Conservation (phyloP, 805 yeast species). For the Komagataella populi region DNA sequence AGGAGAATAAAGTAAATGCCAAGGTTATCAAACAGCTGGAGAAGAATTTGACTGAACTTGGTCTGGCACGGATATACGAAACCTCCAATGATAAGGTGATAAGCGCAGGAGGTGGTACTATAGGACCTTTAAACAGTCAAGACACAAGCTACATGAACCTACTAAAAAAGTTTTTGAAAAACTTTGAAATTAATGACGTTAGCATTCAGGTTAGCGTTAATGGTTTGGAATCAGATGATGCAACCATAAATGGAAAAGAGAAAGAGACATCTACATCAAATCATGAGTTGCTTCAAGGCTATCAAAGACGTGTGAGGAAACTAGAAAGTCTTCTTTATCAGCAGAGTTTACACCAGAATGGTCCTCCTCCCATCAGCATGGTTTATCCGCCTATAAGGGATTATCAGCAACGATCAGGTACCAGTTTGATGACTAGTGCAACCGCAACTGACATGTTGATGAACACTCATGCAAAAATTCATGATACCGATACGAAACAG, state of each 20-base stretch:
- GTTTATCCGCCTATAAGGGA: background rate
- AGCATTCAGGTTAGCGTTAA: conserved; percentile 7
- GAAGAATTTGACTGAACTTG: conserved; percentile 22
- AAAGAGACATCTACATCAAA: conserved; percentile 5
- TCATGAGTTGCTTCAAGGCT: conserved; percentile 38
- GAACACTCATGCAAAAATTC: background rate
- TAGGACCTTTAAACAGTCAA: conserved; percentile 16
- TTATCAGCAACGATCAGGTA: background rate
- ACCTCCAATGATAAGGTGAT: background rate
- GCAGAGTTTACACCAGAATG: conserved; percentile 38
- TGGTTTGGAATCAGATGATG: conserved; percentile 10
- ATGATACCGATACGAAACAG: background rate
- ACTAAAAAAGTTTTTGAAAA: conserved; percentile 29
- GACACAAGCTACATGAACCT: conserved; percentile 22
- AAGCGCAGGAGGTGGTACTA: conserved; percentile 9
- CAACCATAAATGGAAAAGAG: conserved; percentile 7
- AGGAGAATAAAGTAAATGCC: conserved; percentile 13
- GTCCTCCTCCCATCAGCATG: background rate
- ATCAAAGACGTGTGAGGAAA: conserved; percentile 59
- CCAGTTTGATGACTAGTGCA: conserved; percentile 7
- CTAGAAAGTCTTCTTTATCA: conserved; percentile 70
- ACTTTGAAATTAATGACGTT: conserved; percentile 23
- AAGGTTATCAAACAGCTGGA: conserved; percentile 21
- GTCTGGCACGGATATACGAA: background rate
- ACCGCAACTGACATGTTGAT: background rate